Base-by-base conservation (phyloP, 2,329 filamentous ascomycete genomes). In the Ampelomyces quisqualis region DNA sequence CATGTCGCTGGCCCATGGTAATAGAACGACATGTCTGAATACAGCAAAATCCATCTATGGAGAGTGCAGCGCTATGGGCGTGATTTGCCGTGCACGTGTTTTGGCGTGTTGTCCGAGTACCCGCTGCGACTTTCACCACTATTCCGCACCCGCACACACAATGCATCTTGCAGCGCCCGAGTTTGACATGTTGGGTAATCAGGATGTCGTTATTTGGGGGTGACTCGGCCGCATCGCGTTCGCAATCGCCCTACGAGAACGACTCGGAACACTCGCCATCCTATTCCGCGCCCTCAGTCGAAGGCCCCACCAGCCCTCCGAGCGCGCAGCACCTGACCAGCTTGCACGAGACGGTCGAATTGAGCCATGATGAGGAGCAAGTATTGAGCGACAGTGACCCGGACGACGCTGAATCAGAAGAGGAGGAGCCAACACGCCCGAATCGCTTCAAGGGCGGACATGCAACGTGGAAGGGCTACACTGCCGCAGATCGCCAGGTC, bases 361-460 rank as follows among this genome's bases (percentile, higher is more conserved):
- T 22, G 8, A 38, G 43, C 29, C n/a, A n/a, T n/a, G 24, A 27
- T 6, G 35, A 55, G 9, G 33, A 47, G 28, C 29, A 47, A 7
- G 11, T 34, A 5, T 22, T 7, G 34, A 51, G 39, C 24, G 47
- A 36, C 19, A 57, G 49, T 30, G 55, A 55, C 19, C 23, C 36
- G 8, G 55, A 49, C n/a, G 38, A 40, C 3, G 51, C 53, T 7
- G 45, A 51, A 3, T 33, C 24, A 0, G 44, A 47, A 3, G 42
- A 49, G 3, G 42, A 51, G 3, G 20, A 33, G 27, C 45, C 33
- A 6, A 38, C 43, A 27, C 61, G 67, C 23, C 83, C 83, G 7
- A 93, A 93, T 61, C 82, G 81, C 45, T 94, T 86, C 76, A 73
- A 66, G n/a, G 88, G 89, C 1, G 69, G 77, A 1, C 68, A 77